Evolutionary conservation across 108 stramenopile genomes (phyloP).

Genomic region (Mayamaea pseudoterrestris): DNA sequence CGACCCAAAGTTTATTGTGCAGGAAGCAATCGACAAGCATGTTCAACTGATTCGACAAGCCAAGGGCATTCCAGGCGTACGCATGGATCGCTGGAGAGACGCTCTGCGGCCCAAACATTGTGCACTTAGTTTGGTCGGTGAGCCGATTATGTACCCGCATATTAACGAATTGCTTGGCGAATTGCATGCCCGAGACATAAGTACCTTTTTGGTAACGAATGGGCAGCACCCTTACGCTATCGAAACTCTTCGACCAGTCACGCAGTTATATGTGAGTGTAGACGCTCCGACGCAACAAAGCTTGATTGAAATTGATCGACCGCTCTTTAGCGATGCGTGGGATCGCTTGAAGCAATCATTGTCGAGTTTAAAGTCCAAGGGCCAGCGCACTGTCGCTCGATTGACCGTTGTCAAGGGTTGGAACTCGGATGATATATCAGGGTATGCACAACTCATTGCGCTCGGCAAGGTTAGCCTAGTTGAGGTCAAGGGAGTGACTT

Average conservation of each 20-base stretch:
- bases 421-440: slow-evolving; percentile 86
- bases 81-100: slow-evolving; percentile 83
- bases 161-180: slow-evolving; percentile 85
- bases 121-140: slow-evolving; percentile 78
- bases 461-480: slow-evolving; percentile 83
- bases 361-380: slow-evolving; percentile 58
- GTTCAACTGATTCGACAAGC: slow-evolving; percentile 88
- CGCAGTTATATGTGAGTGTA: slow-evolving; percentile 89
- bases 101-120: slow-evolving; percentile 87
- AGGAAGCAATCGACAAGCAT: slow-evolving; percentile 73
- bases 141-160: slow-evolving; percentile 95
- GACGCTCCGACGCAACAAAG: slow-evolving; percentile 90
- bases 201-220: slow-evolving; percentile 93
- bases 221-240: slow-evolving; percentile 94
- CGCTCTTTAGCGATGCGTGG: slow-evolving; percentile 93
- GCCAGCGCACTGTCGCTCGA: slow-evolving; percentile 91
- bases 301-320: slow-evolving; percentile 85
- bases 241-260: slow-evolving; percentile 75
- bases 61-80: slow-evolving; percentile 91
- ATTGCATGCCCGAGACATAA: slow-evolving; percentile 81
- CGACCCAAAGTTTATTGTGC: slow-evolving; percentile 83
- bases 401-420: slow-evolving; percentile 94
- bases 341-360: slow-evolving; percentile 78
- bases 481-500: slow-evolving; percentile 95
- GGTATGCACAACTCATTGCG: slow-evolving; percentile 85